Conservation (phyloP, 75 land plant species). For the Sequoia sempervirens region DNA sequence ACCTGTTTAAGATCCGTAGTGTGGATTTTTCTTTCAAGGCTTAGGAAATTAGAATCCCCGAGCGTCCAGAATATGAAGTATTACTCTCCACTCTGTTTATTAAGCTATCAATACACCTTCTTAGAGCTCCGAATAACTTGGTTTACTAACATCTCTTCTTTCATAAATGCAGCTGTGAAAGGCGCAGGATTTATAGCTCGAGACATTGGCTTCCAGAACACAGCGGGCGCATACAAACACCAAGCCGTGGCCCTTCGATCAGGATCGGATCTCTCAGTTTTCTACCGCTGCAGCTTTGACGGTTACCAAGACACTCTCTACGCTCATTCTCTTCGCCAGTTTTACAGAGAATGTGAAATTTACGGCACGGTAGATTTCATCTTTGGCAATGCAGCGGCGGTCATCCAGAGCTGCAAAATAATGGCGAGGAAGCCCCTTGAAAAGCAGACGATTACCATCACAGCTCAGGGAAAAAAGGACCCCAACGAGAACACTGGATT, state of each 20-base stretch:
- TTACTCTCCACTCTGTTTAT: neutral
- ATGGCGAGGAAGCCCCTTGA: conserved; percentile 29
- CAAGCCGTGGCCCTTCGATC: conserved; percentile 23
- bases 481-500: conserved; percentile 10
- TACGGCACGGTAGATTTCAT: conserved; percentile 76
- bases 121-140: neutral
- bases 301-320: conserved; percentile 27
- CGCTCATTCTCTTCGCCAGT: conserved; percentile 22
- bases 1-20: no score
- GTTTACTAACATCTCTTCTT: neutral
- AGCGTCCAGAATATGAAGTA: neutral
- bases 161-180: conserved; percentile 2
- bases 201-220: conserved; percentile 16
- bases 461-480: conserved; percentile 62
- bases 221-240: conserved; percentile 19
- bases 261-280: conserved; percentile 13
- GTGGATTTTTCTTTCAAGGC: no score
- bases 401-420: conserved; percentile 27
- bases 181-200: conserved; percentile 17
- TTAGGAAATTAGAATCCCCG: no score
- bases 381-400: conserved; percentile 39
- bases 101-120: neutral
- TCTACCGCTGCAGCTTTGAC: conserved; percentile 16
- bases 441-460: conserved; percentile 23
- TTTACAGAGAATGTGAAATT: conserved; percentile 22